phyloP scores from a whole-genome alignment of 73 alveolate species.

The Symbiodinium natans region DNA sequence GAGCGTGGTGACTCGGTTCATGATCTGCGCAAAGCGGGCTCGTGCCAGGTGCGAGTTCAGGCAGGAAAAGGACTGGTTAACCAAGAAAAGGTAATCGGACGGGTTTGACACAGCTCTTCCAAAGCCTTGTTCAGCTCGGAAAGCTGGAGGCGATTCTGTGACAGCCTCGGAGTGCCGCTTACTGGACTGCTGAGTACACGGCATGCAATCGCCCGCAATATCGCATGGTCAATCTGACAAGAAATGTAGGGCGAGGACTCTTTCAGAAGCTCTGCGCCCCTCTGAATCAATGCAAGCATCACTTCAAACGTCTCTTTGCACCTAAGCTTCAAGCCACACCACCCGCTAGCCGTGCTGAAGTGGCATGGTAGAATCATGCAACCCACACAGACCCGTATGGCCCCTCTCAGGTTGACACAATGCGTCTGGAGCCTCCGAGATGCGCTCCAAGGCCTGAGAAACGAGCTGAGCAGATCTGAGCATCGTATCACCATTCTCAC shows the following conservation, averaged over 20 bases:
- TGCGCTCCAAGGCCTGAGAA: constrained; percentile 41
- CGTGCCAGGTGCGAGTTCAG: too few relatives aligned
- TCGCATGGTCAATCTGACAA: too few relatives aligned
- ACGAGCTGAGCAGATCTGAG: not conserved
- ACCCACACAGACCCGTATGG: not conserved
- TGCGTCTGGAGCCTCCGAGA: constrained; percentile 50
- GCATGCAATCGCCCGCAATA: not conserved
- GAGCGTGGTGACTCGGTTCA: constrained; percentile 62
- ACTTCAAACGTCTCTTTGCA: constrained; percentile 91
- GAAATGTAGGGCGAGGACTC: constrained; percentile 33
- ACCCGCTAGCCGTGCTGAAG: not conserved
- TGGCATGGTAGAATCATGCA: not conserved
- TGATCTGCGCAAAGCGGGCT: not conserved
- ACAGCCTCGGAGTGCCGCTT: constrained; percentile 55
- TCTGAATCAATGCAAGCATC: constrained; percentile 61
- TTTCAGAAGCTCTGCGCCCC: constrained; percentile 92
- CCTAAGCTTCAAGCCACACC: not conserved
- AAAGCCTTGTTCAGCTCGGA: constrained; percentile 80
- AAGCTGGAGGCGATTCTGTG: constrained; percentile 70
- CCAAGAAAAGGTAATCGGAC: not conserved
- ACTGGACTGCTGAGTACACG: too few relatives aligned
- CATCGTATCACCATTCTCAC: too few relatives aligned
- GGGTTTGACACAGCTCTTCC: not conserved
- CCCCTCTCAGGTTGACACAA: not conserved
- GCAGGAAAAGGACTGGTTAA: too few relatives aligned